phyloP scores from a whole-genome alignment of 495 filamentous ascomycete species.

The Podospora didyma region DNA sequence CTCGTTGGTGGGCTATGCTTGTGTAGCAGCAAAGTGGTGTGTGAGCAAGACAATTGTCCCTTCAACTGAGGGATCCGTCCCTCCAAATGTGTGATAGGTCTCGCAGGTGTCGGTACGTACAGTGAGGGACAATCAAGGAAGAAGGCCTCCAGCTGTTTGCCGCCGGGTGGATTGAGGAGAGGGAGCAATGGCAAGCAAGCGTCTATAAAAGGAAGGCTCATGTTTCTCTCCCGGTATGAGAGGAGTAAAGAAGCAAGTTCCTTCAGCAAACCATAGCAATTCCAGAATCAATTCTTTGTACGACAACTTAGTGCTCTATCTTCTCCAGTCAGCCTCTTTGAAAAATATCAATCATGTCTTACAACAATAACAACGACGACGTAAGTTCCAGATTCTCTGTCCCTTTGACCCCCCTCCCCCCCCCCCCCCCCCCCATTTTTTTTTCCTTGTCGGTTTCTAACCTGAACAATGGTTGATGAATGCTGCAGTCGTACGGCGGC shows the following conservation, averaged over 20 bases:
- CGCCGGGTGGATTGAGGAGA: background rate
- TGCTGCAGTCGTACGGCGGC: conserved; percentile 1
- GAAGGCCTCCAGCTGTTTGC: background rate
- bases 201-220: background rate
- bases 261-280: background rate
- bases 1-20: background rate
- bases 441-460: background rate
- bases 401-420: no score
- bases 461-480: background rate
- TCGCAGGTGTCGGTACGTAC: background rate
- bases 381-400: background rate
- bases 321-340: background rate
- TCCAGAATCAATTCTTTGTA: no score
- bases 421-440: no score
- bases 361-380: conserved; percentile 8
- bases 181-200: background rate
- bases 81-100: background rate
- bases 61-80: background rate
- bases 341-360: conserved; percentile 9
- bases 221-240: background rate
- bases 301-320: no score
- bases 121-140: background rate
- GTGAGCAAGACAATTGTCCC: background rate
- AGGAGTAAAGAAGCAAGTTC: background rate
- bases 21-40: background rate